Base-by-base conservation (phyloP, 2,329 filamentous ascomycete species). In the Leptosphaerulina australis region DNA sequence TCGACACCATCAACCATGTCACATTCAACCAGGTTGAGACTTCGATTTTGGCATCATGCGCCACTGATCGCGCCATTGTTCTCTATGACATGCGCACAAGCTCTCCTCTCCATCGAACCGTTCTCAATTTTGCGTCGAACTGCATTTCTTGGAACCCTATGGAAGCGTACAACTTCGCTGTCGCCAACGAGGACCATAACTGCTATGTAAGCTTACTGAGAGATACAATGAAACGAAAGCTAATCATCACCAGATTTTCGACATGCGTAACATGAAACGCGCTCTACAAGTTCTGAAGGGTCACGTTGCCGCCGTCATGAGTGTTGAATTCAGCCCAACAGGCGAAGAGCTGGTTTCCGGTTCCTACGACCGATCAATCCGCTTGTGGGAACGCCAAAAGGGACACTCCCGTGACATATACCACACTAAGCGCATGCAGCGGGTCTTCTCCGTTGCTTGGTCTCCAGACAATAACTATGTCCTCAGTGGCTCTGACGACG, bases 361-460 rank as follows among this genome's bases (percentile, higher is more conserved):
- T 4, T 91, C 88, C 0, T 95, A 94, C 76, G 90, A 95, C 69
- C 86, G 91, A 55, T 96, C 91, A 4, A 81, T 99, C 43, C 85
- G 94, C 40, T 78, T 97, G 39, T 97, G 91, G 89, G 85, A 85
- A 69, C 83, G 89, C 48, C 83, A 87, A 58, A 79, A 87, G 55
- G 93, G 93, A 18, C 90, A 94, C 74, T 92, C 89, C 11, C 83
- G 92, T 62, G 94, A 99, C 68, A 86, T 97, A 38, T 99, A 97
- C 76, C 92, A 97, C 78, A 97, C 94, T 14, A 96, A 97, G 76
- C 86, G 94, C 57, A 97, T 97, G 93, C 93, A 97, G 78, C 84
- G 93, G 62, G 91, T 97, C 47, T 95, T 95, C 77, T 87, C 88
- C 8, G 86, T 86, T 37, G 84, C 83, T 55, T 97, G 89, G 81